phyloP scores from a whole-genome alignment of 2,329 filamentous ascomycete species.

The Ophiostoma sp. region DNA sequence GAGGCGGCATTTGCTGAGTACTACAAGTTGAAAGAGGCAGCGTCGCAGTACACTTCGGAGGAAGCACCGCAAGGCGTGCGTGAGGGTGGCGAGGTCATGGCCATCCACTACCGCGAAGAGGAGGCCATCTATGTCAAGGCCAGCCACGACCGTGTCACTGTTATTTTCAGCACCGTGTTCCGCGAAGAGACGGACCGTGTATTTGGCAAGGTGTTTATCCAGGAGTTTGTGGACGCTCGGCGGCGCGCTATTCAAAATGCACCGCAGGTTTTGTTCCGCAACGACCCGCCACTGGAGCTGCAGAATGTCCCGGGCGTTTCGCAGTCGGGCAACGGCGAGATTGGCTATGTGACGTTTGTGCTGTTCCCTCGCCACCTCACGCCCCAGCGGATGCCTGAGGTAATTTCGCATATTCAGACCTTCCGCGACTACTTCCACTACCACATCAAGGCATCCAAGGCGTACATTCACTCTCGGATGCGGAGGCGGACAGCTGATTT shows the following conservation, averaged over 20 bases:
- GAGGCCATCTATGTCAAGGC: conserved; percentile 99
- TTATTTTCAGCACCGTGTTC: conserved; percentile 98
- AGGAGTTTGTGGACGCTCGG: conserved; percentile 96
- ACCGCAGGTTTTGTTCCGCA: conserved; percentile 92
- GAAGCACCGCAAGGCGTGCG: conserved; percentile 83
- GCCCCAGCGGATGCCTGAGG: conserved; percentile 81
- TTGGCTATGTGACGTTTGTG: conserved; percentile 98
- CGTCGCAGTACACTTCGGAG: conserved; percentile 87
- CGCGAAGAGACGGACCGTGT: conserved; percentile 95
- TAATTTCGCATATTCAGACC: conserved; percentile 98
- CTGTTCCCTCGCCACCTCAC: conserved; percentile 94
- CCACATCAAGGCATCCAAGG: conserved; percentile 99
- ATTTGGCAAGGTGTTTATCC: conserved; percentile 96
- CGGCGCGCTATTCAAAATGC: conserved; percentile 96
- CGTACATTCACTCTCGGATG: conserved; percentile 98
- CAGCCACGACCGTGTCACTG: conserved; percentile 90
- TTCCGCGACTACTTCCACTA: conserved; percentile 99
- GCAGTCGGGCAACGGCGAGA: conserved; percentile 70
- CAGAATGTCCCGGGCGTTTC: conserved; percentile 80
- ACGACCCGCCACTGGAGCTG: conserved; percentile 87
- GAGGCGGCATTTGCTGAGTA: conserved; percentile 95
- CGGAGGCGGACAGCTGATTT: conserved; percentile 96
- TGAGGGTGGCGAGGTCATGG: conserved; percentile 88
- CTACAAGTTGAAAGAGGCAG: conserved; percentile 77
- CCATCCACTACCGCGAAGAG: conserved; percentile 97